A percentile compares a stretch with the other conserved stretches of the same genome.
These are phyloP conservation scores for Tricholoma matsutake DNA, from an alignment of 768 basidiomycete genomes.

Conservation along the genomic window DNA sequence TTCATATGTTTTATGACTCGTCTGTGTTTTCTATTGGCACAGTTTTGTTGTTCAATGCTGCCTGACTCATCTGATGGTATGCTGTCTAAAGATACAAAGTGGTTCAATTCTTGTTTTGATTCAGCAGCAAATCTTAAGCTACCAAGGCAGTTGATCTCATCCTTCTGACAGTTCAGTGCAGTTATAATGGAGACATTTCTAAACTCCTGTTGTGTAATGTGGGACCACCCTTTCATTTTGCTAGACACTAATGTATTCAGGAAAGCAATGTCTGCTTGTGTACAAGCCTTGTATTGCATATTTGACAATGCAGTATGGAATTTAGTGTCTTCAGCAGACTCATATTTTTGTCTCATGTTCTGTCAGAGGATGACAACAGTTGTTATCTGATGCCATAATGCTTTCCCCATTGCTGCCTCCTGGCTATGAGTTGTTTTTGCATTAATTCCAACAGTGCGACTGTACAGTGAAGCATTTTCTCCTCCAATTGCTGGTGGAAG, in stretches of 20 bases:
- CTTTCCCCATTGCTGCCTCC: slow-evolving; percentile 22
- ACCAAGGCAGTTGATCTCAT: slow-evolving; percentile 34
- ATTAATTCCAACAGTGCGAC: slow-evolving; percentile 9
- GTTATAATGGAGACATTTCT: slow-evolving; percentile 37
- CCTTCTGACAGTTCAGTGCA: slow-evolving; percentile 32
- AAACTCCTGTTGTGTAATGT: slow-evolving; percentile 16
- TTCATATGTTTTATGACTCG: not conserved
- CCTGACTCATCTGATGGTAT: not conserved
- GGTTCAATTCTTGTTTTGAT: slow-evolving; percentile 17
- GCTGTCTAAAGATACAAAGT: slow-evolving; percentile 26
- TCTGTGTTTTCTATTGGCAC: not conserved
- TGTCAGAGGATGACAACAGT: slow-evolving; percentile 20
- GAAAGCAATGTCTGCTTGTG: slow-evolving; percentile 23
- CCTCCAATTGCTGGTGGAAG: slow-evolving; percentile 30
- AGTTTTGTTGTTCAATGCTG: not conserved
- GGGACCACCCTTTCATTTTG: too few relatives aligned
- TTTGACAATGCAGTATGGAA: too few relatives aligned
- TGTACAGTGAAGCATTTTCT: slow-evolving; percentile 21
- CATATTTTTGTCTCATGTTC: too few relatives aligned
- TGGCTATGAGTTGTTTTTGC: slow-evolving; percentile 8
- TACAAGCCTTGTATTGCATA: slow-evolving; percentile 34
- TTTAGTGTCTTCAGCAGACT: not conserved
- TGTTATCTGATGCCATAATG: slow-evolving; percentile 28
- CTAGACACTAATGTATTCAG: too few relatives aligned
- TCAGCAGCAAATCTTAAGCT: slow-evolving; percentile 30